phyloP scores from a whole-genome alignment of 2,329 filamentous ascomycete genomes.

The Claviceps sp. region DNA sequence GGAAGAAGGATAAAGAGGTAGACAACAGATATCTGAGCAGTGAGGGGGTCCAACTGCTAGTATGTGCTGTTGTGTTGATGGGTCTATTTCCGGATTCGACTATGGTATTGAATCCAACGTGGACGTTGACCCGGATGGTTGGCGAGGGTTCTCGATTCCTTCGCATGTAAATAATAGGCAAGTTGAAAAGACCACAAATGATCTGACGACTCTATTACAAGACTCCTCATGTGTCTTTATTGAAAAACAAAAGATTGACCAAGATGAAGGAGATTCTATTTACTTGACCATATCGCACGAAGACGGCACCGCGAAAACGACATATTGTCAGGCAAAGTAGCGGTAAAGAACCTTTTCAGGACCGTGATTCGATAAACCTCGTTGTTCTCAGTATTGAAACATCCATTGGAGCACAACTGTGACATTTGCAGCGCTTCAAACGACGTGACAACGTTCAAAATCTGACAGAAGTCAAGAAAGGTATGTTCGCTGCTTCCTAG shows the following conservation, averaged over 20 bases:
- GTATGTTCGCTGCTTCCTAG: not conserved
- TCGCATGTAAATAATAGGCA: not conserved
- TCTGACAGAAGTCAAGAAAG: not conserved
- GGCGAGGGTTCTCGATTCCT: not conserved
- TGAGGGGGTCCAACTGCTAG: not conserved
- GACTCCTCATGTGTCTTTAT: slow-evolving; percentile 1
- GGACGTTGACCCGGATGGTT: not conserved
- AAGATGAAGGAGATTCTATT: not conserved
- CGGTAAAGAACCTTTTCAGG: slow-evolving; percentile 4
- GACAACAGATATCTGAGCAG: not conserved
- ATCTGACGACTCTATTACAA: not conserved
- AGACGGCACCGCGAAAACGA: not conserved
- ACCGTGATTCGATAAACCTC: slow-evolving; percentile 8
- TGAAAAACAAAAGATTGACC: not conserved
- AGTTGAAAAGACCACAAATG: not conserved
- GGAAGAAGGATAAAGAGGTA: not conserved
- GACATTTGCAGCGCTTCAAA: not conserved
- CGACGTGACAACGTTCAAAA: not conserved
- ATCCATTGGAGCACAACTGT: not conserved
- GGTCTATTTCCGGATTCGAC: not conserved
- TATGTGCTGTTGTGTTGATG: not conserved
- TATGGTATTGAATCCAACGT: not conserved
- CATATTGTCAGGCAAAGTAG: slow-evolving; percentile 2
- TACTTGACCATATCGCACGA: slow-evolving; percentile 1
- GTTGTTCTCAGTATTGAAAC: slow-evolving; percentile 11